Evolutionary conservation across 495 filamentous ascomycete species (phyloP), one percentile per base, ranked within the genome.

Genomic region (Eremomyces bilateralis): DNA sequence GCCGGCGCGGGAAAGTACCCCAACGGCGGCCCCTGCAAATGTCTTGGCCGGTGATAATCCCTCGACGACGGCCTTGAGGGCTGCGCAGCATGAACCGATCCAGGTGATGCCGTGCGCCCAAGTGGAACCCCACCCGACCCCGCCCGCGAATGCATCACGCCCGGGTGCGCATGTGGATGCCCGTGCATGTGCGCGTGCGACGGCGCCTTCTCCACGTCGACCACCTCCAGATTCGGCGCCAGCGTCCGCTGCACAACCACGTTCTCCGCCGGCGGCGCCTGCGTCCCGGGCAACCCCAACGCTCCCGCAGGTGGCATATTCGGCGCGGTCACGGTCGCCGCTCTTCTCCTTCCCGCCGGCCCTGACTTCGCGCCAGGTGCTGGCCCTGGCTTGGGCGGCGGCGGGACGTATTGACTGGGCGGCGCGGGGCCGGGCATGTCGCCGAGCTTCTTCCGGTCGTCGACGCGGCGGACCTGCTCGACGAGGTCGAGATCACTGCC

Each of bases 401-500:
- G n/a, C n/a, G n/a, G n/a, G n/a, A n/a, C n/a, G n/a, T n/a, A n/a
- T n/a, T n/a, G n/a, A n/a, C n/a, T n/a, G n/a, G n/a, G n/a, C n/a
- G n/a, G n/a, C n/a, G n/a, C n/a, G n/a, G n/a, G n/a, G n/a, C n/a
- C n/a, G n/a, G n/a, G n/a, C n/a, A n/a, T 70, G 2, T 69, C 71
- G 20, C 57, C 60, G 29, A 90, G 80, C 20, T 81, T 64, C 42
- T 77, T 69, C 2, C 85, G 69, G 29, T 74, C 68, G 40, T 74
- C 93, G 51, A 84, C 83, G 47, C 95, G 95, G 53, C 88, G 90
- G 28, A 95, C 80, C 82, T 93, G 44, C 30, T 38, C 5, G 36
- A 40, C 18, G 15, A 35, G 29, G 39, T 17, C 8, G 22, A 20
- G 24, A 36, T 20, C 22, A 33, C 25, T 21, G 44, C 20, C 39